These are phyloP conservation scores for Ceratobasidium sp. DNA, from an alignment of 1,284 basidiomycete species.

Conservation along the genomic window DNA sequence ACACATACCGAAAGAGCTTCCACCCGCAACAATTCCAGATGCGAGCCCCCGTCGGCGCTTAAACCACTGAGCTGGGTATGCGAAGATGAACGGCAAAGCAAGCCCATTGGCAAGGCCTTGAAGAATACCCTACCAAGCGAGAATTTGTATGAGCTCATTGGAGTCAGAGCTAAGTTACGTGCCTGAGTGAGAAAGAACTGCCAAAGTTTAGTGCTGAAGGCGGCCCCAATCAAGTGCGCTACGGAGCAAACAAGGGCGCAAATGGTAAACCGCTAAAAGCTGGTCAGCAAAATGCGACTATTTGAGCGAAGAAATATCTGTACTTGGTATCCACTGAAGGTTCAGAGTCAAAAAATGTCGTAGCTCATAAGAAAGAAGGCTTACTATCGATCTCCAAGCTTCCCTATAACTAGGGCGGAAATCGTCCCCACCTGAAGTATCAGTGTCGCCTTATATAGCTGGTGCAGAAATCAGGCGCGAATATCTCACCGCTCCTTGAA, in stretches of 20 bases:
- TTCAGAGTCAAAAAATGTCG: background rate
- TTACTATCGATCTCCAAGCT: slow-evolving; percentile 49
- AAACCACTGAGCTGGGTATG: slow-evolving; percentile 53
- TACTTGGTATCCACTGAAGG: slow-evolving; percentile 33
- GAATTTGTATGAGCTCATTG: background rate
- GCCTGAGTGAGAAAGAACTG: slow-evolving; percentile 50
- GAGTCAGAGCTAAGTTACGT: background rate
- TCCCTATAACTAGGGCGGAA: slow-evolving; percentile 47
- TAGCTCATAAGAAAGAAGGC: background rate
- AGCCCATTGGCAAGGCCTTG: slow-evolving; percentile 50
- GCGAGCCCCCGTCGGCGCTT: slow-evolving; percentile 51
- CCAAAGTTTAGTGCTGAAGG: slow-evolving; percentile 52
- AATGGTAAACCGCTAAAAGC: slow-evolving; percentile 46
- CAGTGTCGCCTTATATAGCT: no score
- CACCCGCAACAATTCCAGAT: slow-evolving; percentile 52
- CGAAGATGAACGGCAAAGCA: slow-evolving; percentile 50
- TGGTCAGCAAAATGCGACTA: background rate
- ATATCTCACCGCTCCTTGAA: slow-evolving; percentile 45
- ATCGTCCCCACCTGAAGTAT: slow-evolving; percentile 48
- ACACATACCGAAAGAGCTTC: slow-evolving; percentile 50
- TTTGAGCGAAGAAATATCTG: background rate
- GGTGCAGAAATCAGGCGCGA: no score
- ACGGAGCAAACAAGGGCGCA: slow-evolving; percentile 49
- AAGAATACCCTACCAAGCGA: slow-evolving; percentile 47
- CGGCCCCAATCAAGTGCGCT: slow-evolving; percentile 47